phyloP scores from a whole-genome alignment of 805 yeast species.

The Hanseniaspora nectarophila region DNA sequence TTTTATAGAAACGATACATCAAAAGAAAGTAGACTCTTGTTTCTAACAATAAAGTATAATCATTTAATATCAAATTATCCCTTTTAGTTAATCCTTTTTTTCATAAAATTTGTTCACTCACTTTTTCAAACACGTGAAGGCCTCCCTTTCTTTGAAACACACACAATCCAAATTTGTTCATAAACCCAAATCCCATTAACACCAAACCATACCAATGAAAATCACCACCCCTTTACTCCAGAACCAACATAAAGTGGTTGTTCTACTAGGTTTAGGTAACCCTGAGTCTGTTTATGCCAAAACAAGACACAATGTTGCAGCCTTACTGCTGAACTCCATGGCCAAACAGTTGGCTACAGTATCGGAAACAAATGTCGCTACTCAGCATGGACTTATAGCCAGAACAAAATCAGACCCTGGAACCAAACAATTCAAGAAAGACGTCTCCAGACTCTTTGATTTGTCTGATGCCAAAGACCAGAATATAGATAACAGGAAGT shows the following conservation, averaged over 20 bases:
- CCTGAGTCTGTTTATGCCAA: slow-evolving; percentile 1
- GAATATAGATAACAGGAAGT: neutral
- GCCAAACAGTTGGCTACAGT: neutral
- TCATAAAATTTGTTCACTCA: no score
- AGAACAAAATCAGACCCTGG: neutral
- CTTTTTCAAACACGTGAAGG: no score
- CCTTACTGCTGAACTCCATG: neutral
- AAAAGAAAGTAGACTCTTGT: no score
- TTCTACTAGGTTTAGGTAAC: slow-evolving; percentile 1
- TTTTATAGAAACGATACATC: no score
- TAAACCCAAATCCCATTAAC: no score
- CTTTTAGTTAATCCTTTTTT: no score
- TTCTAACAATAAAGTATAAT: no score
- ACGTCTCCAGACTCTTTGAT: neutral
- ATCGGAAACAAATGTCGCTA: neutral
- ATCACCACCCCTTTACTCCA: neutral
- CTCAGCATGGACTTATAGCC: neutral
- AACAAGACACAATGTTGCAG: slow-evolving; percentile 13
- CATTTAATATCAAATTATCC: no score
- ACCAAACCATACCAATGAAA: neutral
- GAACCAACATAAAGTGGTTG: neutral
- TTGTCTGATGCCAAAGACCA: no score
- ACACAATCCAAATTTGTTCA: no score
- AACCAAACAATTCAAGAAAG: neutral
- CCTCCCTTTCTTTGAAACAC: no score